phyloP scores from a whole-genome alignment of 257 asterid genomes.

The Salvia hispanica region DNA sequence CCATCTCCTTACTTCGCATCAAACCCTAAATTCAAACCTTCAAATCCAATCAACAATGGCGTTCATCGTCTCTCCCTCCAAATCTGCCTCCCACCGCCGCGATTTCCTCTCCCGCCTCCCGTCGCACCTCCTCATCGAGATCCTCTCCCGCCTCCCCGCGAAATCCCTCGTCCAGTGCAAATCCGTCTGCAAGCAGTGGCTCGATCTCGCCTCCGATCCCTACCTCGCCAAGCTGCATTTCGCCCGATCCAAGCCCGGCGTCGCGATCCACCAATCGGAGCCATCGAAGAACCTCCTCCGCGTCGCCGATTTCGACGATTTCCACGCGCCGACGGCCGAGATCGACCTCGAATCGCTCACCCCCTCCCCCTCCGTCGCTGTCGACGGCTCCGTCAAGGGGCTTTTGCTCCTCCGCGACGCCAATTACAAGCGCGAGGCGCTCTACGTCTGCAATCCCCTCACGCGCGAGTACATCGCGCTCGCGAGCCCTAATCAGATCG shows the following conservation, averaged over 20 bases:
- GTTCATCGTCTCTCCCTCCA: neutral
- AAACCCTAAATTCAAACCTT: no score
- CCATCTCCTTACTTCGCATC: neutral
- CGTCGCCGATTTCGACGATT: slow-evolving; percentile 37
- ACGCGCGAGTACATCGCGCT: slow-evolving; percentile 43
- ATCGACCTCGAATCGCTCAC: slow-evolving; percentile 26
- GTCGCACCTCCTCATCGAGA: slow-evolving; percentile 34
- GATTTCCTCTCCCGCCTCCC: slow-evolving; percentile 37
- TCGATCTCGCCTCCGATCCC: slow-evolving; percentile 35
- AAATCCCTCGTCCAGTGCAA: slow-evolving; percentile 33
- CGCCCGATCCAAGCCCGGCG: slow-evolving; percentile 34
- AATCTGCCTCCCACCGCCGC: neutral
- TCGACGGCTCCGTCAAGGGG: slow-evolving; percentile 48
- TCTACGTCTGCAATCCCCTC: slow-evolving; percentile 48
- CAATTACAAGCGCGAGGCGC: slow-evolving; percentile 33
- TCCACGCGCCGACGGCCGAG: slow-evolving; percentile 16
- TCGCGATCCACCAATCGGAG: slow-evolving; percentile 39
- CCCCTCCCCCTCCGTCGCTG: slow-evolving; percentile 17
- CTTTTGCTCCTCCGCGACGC: slow-evolving; percentile 35
- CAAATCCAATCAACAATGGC: no score
- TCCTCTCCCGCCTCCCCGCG: slow-evolving; percentile 46
- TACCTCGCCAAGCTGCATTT: slow-evolving; percentile 35
- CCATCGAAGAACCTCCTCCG: slow-evolving; percentile 28
- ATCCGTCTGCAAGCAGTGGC: slow-evolving; percentile 45
- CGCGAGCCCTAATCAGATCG: slow-evolving; percentile 22